phyloP scores from a whole-genome alignment of 495 filamentous ascomycete genomes.

The Paragyromitra xinjiangensis region DNA sequence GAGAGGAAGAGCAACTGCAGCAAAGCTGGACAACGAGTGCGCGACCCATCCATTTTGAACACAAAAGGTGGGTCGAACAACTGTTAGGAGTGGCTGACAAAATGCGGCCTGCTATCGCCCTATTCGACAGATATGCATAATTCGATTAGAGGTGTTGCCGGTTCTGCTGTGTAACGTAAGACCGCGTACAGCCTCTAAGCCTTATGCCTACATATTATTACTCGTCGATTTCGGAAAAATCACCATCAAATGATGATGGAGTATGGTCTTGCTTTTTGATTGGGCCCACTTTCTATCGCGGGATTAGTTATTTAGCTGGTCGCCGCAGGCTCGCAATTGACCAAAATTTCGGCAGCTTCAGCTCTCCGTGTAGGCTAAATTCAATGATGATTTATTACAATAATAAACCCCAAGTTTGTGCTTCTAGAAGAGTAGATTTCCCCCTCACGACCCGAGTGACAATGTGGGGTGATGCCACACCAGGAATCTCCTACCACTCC shows the following conservation, averaged over 20 bases:
- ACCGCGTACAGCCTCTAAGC: slow-evolving; percentile 31
- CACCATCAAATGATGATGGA: neutral
- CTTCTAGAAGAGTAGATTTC: neutral
- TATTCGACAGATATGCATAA: slow-evolving; percentile 28
- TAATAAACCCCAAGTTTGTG: neutral
- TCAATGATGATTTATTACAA: neutral
- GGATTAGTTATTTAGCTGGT: neutral
- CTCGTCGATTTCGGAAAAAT: neutral
- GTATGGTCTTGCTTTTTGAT: slow-evolving; percentile 7
- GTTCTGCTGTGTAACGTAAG: slow-evolving; percentile 37
- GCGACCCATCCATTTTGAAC: slow-evolving; percentile 24
- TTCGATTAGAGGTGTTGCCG: slow-evolving; percentile 4
- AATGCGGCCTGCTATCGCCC: neutral
- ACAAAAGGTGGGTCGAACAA: slow-evolving; percentile 15
- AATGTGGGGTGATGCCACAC: neutral
- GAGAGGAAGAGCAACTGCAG: slow-evolving; percentile 1
- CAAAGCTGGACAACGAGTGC: neutral
- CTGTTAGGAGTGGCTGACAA: slow-evolving; percentile 18
- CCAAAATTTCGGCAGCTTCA: neutral
- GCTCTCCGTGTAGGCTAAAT: neutral
- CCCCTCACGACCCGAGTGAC: neutral
- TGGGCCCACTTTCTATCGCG: neutral
- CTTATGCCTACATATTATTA: slow-evolving; percentile 31
- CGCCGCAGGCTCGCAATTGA: neutral
- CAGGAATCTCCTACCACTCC: neutral